Evolutionary conservation across 2,329 filamentous ascomycete genomes (phyloP), one percentile per base, ranked within the genome.

Genomic region (Trichoderma brevicompactum): DNA sequence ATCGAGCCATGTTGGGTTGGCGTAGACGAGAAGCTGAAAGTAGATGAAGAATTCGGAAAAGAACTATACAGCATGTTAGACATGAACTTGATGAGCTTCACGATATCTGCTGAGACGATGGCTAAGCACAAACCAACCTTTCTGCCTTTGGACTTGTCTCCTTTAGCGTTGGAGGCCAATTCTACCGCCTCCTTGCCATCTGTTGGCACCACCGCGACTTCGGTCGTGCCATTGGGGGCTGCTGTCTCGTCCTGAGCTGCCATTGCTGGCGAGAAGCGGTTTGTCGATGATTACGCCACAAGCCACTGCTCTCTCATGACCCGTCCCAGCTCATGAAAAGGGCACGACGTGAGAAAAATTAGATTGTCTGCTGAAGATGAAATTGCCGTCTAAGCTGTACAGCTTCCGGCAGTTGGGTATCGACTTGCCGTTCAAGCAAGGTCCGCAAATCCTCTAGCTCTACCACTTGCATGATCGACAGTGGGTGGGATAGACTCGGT

Each of bases 1-100:
- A 66, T 83, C 81, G 65, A 80, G 66, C 72, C 75, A 76, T 69
- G 75, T 77, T 23, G 81, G 81, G 52, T 81, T 74, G 64, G 79
- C 81, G 65, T 80, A 81, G 68, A 79, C 73, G 40, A 83, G 78
- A 46, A 82, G 77, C 23, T 76, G 77, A 68, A 83, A 80, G 70
- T 79, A 83, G 56, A 55, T 67, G 63, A 68, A 64, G 62, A 69
- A 48, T 23, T 62, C 28, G 13, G 46, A 38, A 38, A 46, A 40
- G 52, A 46, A 63, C 55, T 55, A 46, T 1, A 13, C 28, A 1
- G 36, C 2, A 43, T 46, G 54, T 36, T 13, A 44, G 34, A 44
- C 17, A 10, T 15, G 49, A 46, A n/a, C 13, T 40, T 12, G n/a
- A 23, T 36, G 32, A 58, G 53, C 23, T 59, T 58, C 23, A 44